Evolutionary conservation across 1,284 basidiomycete species (phyloP).

Genomic region (Tilletia walkeri): DNA sequence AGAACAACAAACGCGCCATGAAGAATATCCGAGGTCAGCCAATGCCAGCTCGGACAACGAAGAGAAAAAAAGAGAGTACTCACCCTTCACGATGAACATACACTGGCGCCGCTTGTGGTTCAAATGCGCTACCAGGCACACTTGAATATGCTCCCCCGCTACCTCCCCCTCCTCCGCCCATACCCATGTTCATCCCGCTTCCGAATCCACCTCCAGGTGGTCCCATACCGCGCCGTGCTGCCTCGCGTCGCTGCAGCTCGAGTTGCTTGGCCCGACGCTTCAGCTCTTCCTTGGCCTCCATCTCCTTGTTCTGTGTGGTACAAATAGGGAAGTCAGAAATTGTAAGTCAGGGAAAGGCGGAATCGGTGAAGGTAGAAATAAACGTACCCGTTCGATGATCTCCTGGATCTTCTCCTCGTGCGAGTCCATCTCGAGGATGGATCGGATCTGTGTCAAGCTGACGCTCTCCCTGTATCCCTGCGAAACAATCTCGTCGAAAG

Average conservation of each 20-base stretch:
- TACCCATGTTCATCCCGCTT: conserved; percentile 16
- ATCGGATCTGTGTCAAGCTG: conserved; percentile 85
- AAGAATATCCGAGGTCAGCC: too few relatives aligned
- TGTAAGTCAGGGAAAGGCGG: background rate
- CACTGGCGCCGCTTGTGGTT: conserved; percentile 10
- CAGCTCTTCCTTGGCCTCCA: conserved; percentile 98
- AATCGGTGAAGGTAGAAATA: background rate
- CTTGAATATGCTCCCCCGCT: conserved; percentile 6
- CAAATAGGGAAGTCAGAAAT: background rate
- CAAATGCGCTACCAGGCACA: conserved; percentile 14
- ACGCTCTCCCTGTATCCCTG: conserved; percentile 92
- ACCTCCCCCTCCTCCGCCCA: conserved; percentile 15
- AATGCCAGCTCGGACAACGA: too few relatives aligned
- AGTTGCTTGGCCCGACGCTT: conserved; percentile 96
- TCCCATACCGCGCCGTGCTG: conserved; percentile 41
- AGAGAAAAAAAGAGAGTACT: background rate
- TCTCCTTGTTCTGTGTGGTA: conserved; percentile 82
- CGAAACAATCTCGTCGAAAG: conserved; percentile 95
- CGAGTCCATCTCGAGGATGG: conserved; percentile 93
- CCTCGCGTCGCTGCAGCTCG: conserved; percentile 83
- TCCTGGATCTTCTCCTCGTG: conserved; percentile 99
- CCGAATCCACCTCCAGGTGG: conserved; percentile 31
- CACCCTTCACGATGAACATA: conserved; percentile 13
- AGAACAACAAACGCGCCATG: too few relatives aligned
- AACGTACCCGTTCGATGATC: conserved; percentile 83